Base-by-base conservation (phyloP, 2,329 filamentous ascomycete genomes). In the Aspergillus tamarii region DNA sequence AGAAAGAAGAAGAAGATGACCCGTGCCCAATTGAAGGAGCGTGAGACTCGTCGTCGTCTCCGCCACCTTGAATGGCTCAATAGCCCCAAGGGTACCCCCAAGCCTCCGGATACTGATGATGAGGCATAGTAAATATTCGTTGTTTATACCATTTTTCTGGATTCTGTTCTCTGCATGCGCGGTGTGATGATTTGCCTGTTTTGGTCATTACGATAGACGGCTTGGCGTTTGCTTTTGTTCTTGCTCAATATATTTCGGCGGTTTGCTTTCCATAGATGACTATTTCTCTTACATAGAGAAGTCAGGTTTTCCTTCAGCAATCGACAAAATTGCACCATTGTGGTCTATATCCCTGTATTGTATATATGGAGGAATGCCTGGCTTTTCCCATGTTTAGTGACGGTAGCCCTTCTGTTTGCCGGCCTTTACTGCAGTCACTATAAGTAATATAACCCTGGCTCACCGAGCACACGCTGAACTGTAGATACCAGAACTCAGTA, bases 1-100 rank as follows among this genome's bases (percentile, higher is more conserved):
- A 95, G 94, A 87, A 90, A 90, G 83, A 97, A 97, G 93, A 96
- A 94, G 89, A 99, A 99, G 92, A 88, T 95, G 88, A 99, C 95
- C 62, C 92, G 96, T 84, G 93, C 93, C 81, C 93, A 99, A 80
- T 72, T 94, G 77, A 99, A 99, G 87, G 95, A 99, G 79, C 86
- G 91, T 23, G 94, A 98, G 81, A 91, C 91, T 50, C 87, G 96
- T 68, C 88, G 94, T 70, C 87, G 95, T 71, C 83, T 98, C 80
- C 88, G 95, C 73, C 93, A 99, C 80, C 87, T 89, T 64, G 87
- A 89, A 72, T 89, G 87, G 91, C 83, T 96, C 72, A 94, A 93
- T 81, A 92, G 87, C 73, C 91, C 91, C 69, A 93, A 94, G 86
- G 92, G 92, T 6, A 94, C 91, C 4, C 91, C 91, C 34, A 88